phyloP scores from a whole-genome alignment of 202 grass and related monocot genomes.

The Panicum virgatum region DNA sequence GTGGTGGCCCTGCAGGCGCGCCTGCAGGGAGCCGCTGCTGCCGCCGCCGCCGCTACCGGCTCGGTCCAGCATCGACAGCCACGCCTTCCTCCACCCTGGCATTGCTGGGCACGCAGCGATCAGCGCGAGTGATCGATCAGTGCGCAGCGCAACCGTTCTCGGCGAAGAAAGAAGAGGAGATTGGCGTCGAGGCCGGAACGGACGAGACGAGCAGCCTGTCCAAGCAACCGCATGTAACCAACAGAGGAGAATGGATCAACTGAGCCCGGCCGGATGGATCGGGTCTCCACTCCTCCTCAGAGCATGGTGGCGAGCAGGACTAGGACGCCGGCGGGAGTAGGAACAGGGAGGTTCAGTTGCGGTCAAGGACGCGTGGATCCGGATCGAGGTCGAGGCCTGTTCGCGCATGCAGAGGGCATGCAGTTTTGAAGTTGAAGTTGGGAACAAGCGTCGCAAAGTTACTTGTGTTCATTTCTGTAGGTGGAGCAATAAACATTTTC shows the following conservation, averaged over 20 bases:
- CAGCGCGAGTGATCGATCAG: slow-evolving; percentile 2
- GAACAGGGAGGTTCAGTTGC: background rate
- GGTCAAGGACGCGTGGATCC: slow-evolving; percentile 13
- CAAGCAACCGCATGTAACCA: background rate
- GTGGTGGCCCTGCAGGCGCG: slow-evolving; percentile 31
- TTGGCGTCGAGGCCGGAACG: background rate
- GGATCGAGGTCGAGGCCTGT: background rate
- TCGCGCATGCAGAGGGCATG: background rate
- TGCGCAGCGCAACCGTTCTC: background rate
- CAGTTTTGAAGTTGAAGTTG: background rate
- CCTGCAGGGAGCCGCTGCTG: slow-evolving; percentile 35
- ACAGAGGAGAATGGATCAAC: background rate
- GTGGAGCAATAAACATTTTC: too few relatives aligned
- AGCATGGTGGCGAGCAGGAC: slow-evolving; percentile 5
- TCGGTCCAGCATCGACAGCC: slow-evolving; percentile 31
- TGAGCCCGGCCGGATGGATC: background rate
- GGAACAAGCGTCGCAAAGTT: too few relatives aligned
- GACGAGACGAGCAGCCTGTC: background rate
- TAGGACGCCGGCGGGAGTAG: slow-evolving; percentile 5
- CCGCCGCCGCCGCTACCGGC: background rate
- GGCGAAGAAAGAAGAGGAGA: background rate
- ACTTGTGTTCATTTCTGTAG: too few relatives aligned
- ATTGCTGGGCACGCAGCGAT: background rate
- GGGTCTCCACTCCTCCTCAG: background rate
- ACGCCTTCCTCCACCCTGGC: slow-evolving; percentile 52